Evolutionary conservation across 2,329 filamentous ascomycete genomes (phyloP).

Genomic region (Microdochium paspali): DNA sequence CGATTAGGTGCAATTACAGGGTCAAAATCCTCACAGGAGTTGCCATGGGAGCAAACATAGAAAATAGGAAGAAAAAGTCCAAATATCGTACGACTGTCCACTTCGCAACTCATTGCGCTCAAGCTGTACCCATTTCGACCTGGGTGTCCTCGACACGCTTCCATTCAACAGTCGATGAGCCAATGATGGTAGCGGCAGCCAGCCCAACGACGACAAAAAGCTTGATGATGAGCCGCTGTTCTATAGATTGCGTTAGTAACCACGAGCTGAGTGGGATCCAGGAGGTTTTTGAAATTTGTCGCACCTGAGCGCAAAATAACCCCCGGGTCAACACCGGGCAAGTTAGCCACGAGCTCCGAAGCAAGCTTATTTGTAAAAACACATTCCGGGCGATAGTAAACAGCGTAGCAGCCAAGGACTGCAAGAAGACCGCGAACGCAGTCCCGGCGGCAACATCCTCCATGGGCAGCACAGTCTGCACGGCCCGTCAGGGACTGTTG

Average conservation of each 20-base stretch:
- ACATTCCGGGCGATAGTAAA: slow-evolving; percentile 40
- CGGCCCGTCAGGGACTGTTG: slow-evolving; percentile 31
- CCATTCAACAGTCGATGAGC: slow-evolving; percentile 37
- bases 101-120: not conserved
- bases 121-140: slow-evolving; percentile 13
- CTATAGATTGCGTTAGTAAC: slow-evolving; percentile 32
- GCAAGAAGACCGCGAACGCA: slow-evolving; percentile 27
- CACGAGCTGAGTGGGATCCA: slow-evolving; percentile 18
- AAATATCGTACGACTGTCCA: too few species aligned
- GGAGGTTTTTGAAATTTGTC: slow-evolving; percentile 21
- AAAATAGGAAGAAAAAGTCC: too few species aligned
- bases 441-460: slow-evolving; percentile 17
- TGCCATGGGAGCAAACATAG: too few species aligned
- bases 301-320: slow-evolving; percentile 24
- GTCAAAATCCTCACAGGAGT: too few species aligned
- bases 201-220: slow-evolving; percentile 34
- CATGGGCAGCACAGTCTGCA: slow-evolving; percentile 24
- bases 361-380: slow-evolving; percentile 40
- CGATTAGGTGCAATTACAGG: too few species aligned
- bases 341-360: slow-evolving; percentile 21
- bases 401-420: slow-evolving; percentile 32
- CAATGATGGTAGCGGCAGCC: slow-evolving; percentile 31
- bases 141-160: slow-evolving; percentile 49
- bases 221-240: slow-evolving; percentile 28
- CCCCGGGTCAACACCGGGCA: slow-evolving; percentile 23